Conservation (phyloP, 2,329 filamentous ascomycete genomes). For the Trichoderma sp. region DNA sequence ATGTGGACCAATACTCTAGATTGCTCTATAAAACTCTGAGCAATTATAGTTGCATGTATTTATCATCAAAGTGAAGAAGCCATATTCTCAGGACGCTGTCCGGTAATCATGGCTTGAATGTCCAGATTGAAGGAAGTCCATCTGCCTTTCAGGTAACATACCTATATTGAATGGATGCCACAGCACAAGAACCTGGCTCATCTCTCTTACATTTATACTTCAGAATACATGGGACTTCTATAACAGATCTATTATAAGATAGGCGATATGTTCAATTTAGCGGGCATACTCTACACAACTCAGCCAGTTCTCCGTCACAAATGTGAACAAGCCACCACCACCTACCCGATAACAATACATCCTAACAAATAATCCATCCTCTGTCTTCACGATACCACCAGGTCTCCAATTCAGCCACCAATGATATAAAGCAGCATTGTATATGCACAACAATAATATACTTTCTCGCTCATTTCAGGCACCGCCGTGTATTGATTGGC, state of each 20-base stretch:
- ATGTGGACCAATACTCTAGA: fast-evolving
- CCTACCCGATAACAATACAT: not conserved
- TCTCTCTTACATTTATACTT: not conserved
- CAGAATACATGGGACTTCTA: not conserved
- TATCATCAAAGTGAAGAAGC: not conserved
- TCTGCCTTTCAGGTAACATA: not conserved
- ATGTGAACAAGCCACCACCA: not conserved
- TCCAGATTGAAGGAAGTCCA: not conserved
- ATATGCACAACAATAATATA: not conserved
- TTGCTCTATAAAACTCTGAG: not conserved
- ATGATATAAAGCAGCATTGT: not conserved
- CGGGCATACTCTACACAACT: not conserved
- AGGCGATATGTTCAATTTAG: not conserved
- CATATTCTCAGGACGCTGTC: not conserved
- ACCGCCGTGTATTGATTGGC: not conserved
- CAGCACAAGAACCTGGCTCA: not conserved
- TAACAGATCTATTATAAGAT: not conserved
- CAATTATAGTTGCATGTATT: not conserved
- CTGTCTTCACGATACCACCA: not conserved
- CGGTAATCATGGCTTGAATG: fast-evolving
- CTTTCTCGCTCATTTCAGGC: not conserved
- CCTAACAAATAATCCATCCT: too few relatives aligned
- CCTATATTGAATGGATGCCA: too few relatives aligned
- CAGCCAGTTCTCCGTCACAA: not conserved
- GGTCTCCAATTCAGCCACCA: not conserved